Percentiles rank a stretch among this genome's conserved stretches.
Conservation (phyloP, 352 stramenopile species). For the Phytophthora agathidicida region DNA sequence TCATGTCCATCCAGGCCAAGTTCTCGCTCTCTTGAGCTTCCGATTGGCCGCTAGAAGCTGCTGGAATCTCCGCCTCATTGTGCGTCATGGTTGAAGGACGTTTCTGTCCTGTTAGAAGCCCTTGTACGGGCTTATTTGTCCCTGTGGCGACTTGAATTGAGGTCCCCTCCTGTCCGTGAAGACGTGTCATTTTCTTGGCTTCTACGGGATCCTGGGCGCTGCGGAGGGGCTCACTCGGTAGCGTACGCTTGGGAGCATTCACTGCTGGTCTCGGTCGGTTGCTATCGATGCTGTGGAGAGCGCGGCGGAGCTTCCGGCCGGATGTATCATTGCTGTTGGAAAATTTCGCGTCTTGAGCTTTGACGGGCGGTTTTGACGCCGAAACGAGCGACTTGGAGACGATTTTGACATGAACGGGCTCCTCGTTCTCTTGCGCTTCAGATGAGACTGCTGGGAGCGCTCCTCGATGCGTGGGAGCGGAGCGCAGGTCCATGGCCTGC, state of each 20-base stretch:
- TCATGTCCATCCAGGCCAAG: slow-evolving; percentile 87
- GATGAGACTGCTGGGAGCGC: not conserved
- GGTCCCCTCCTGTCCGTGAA: not conserved
- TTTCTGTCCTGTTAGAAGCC: slow-evolving; percentile 7
- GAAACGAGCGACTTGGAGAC: slow-evolving; percentile 2
- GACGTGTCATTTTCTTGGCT: slow-evolving; percentile 12
- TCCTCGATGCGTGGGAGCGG: not conserved
- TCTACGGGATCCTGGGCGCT: slow-evolving; percentile 10
- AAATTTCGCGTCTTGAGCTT: slow-evolving; percentile 12
- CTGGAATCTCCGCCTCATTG: not conserved
- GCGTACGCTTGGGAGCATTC: not conserved
- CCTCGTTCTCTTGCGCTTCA: slow-evolving; percentile 46
- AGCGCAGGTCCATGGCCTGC: slow-evolving; percentile 32
- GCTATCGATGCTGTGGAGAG: slow-evolving; percentile 41
- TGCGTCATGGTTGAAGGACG: not conserved
- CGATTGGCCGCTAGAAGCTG: not conserved
- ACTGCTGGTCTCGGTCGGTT: slow-evolving; percentile 13
- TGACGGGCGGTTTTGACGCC: slow-evolving; percentile 9
- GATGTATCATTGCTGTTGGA: slow-evolving; percentile 1
- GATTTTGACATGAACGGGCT: slow-evolving; percentile 13
- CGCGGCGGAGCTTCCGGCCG: slow-evolving; percentile 16
- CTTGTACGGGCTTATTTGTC: not conserved
- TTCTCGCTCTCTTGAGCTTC: slow-evolving; percentile 56
- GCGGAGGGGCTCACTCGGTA: not conserved
- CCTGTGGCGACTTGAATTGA: not conserved